A percentile compares a stretch with the other conserved stretches of the same genome.
phyloP scores from a whole-genome alignment of 306 rosid species.

The Inga laurina region DNA sequence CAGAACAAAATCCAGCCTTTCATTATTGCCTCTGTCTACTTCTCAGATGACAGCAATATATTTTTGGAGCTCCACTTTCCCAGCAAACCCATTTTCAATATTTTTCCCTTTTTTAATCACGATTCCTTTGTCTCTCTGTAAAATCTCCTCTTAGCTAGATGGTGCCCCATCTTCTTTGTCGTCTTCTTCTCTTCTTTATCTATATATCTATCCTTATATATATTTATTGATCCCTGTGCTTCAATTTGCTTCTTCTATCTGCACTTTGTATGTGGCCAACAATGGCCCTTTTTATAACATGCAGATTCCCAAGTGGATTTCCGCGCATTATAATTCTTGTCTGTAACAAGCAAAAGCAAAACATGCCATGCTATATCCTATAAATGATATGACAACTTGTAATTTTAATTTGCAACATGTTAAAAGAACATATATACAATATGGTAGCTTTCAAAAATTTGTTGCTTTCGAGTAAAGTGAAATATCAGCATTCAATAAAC shows the following conservation, averaged over 20 bases:
- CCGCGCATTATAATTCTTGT: not conserved
- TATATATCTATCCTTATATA: not conserved
- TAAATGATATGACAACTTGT: not conserved
- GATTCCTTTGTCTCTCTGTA: not conserved
- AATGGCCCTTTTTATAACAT: not conserved
- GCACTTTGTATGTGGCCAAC: not conserved
- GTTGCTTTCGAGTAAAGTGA: not conserved
- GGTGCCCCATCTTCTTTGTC: not conserved
- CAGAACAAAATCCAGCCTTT: constrained; percentile 56
- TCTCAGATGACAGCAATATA: constrained; percentile 52
- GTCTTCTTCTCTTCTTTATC: not conserved
- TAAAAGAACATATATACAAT: not conserved
- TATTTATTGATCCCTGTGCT: not conserved
- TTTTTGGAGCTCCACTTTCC: no score
- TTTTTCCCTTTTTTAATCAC: not conserved
- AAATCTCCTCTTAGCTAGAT: not conserved
- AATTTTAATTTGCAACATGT: not conserved
- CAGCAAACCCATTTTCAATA: no score
- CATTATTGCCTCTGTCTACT: constrained; percentile 71
- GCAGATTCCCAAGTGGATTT: not conserved
- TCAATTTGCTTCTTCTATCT: not conserved
- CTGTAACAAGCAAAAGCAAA: not conserved
- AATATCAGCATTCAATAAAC: not conserved
- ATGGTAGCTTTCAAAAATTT: not conserved
- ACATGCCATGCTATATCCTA: not conserved